phyloP scores from a whole-genome alignment of 2,329 filamentous ascomycete species.

The Botrytis fabae region DNA sequence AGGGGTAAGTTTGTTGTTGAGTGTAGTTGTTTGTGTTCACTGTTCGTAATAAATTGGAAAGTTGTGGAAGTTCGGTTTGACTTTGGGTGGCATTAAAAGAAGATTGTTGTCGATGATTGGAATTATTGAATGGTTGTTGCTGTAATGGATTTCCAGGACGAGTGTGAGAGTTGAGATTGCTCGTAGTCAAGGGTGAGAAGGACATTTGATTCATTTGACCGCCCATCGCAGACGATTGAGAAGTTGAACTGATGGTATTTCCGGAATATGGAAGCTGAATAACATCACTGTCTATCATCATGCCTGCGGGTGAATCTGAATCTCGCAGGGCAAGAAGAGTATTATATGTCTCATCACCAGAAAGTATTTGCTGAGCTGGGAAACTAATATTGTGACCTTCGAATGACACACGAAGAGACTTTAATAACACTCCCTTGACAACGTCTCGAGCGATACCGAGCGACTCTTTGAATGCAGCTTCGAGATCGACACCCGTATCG shows the following conservation, averaged over 20 bases:
- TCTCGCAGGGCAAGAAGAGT: slow-evolving; percentile 11
- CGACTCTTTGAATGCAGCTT: slow-evolving; percentile 21
- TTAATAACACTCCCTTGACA: slow-evolving; percentile 13
- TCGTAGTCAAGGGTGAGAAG: slow-evolving; percentile 5
- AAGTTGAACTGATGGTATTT: slow-evolving; percentile 4
- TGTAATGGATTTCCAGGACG: not conserved
- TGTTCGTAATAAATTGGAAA: slow-evolving; percentile 9
- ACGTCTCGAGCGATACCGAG: slow-evolving; percentile 18
- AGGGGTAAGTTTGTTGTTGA: not conserved
- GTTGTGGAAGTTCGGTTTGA: slow-evolving; percentile 12
- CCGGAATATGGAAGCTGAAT: slow-evolving; percentile 19
- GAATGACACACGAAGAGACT: not conserved
- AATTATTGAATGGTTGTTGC: not conserved
- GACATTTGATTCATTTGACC: not conserved
- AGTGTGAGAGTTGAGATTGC: slow-evolving; percentile 13
- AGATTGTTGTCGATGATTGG: slow-evolving; percentile 7
- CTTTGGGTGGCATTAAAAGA: not conserved
- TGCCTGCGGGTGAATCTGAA: not conserved
- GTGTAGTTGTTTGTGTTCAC: not conserved
- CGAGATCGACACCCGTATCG: slow-evolving; percentile 22
- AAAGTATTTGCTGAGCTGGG: slow-evolving; percentile 1
- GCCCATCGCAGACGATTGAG: not conserved
- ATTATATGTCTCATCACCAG: not conserved
- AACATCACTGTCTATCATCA: slow-evolving; percentile 4
- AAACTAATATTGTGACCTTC: slow-evolving; percentile 12